Base-by-base conservation (phyloP, 2,329 filamentous ascomycete genomes). In the Ophiostoma tasmaniense region DNA sequence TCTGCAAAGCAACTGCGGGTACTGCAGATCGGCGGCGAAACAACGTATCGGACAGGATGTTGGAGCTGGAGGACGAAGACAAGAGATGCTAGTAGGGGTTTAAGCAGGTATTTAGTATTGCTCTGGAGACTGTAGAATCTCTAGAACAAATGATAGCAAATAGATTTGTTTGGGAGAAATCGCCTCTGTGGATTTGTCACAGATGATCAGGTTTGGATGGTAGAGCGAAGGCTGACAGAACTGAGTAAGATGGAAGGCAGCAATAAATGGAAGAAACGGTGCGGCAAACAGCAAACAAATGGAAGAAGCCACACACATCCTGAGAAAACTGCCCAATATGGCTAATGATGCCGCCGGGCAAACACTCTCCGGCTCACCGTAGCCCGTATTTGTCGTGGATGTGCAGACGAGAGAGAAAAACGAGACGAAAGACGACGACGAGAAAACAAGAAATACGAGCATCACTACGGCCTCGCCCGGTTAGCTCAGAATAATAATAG, bases 171-270 rank as follows among this genome's bases (percentile, higher is more conserved):
- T 25, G n/a, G 25, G 50, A 25, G n/a, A 55, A 28, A 11, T 59
- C 55, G 55, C 55, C 55, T 59, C 55, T 59, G 50, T 55, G 50
- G 50, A 55, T 55, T 55, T 55, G 50, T 55, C 55, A 30, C 55
- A 59, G 25, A 17, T 59, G 55, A 59, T 59, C 55, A 59, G 25
- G 55, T 59, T 59, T 59, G 11, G 55, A 8, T 30, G 25, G 13
- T 13, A 30, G 52, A 28, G 13, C 22, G 45, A 20, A 20, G 7
- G 22, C n/a, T 55, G 50, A 55, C 3, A 55, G 42, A 45, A 45
- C 20, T 37, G 7, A 8, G 42, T 45, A 45, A 45, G 42, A 42
- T 14, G 6, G 42, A 45, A 45, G 42, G 42, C 42, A 45, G 42
- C 42, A 45, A 3, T 22, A 55, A 55, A 55, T 55, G 50, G 50